phyloP scores from a whole-genome alignment of 768 basidiomycete genomes.

The Suillus fuscotomentosus region DNA sequence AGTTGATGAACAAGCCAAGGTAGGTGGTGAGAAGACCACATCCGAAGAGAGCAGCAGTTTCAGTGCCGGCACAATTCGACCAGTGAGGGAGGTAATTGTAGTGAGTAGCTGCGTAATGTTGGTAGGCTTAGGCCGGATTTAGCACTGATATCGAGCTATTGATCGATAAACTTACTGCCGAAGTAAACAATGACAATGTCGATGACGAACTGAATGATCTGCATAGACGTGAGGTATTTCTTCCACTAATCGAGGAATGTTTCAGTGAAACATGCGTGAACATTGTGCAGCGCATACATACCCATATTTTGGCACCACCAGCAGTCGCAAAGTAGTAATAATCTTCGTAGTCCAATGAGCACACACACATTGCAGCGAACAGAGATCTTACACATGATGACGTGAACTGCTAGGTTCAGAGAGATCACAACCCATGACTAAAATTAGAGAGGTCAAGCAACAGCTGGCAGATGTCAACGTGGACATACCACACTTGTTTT shows the following conservation, averaged over 20 bases:
- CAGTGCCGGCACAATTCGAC: slow-evolving; percentile 86
- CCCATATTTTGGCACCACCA: slow-evolving; percentile 96
- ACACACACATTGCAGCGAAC: background rate
- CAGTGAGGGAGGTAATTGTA: slow-evolving; percentile 64
- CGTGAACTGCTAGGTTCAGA: slow-evolving; percentile 91
- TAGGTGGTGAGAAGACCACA: slow-evolving; percentile 88
- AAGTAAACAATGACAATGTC: slow-evolving; percentile 92
- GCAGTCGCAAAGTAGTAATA: slow-evolving; percentile 99
- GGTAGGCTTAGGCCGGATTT: slow-evolving; percentile 53
- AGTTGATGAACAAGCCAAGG: slow-evolving; percentile 93
- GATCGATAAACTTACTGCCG: slow-evolving; percentile 65
- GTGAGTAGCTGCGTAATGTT: slow-evolving; percentile 71
- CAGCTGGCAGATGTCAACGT: background rate
- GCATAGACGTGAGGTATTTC: slow-evolving; percentile 95
- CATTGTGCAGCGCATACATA: slow-evolving; percentile 33
- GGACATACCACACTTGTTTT: slow-evolving; percentile 85
- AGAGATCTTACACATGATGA: slow-evolving; percentile 88
- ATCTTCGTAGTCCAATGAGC: slow-evolving; percentile 45
- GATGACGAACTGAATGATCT: slow-evolving; percentile 94
- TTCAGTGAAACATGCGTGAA: slow-evolving; percentile 2
- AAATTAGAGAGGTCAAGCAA: slow-evolving; percentile 8
- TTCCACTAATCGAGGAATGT: slow-evolving; percentile 72
- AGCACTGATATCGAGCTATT: slow-evolving; percentile 7
- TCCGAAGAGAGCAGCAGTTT: slow-evolving; percentile 85
- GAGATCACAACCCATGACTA: slow-evolving; percentile 96